Conservation (phyloP, 1,284 basidiomycete genomes). For the Leccinum cinnamomeum region DNA sequence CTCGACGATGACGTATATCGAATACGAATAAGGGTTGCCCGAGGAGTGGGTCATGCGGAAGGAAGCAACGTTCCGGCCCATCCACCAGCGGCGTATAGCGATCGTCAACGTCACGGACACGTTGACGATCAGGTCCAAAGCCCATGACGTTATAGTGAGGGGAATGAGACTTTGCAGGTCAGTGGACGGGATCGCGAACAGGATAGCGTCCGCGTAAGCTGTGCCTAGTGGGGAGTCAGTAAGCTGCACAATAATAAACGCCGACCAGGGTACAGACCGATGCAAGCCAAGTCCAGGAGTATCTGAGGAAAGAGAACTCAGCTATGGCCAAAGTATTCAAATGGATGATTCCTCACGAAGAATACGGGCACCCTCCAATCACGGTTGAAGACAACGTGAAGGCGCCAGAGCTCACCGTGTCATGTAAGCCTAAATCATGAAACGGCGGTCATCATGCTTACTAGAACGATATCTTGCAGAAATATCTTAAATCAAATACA, state of each 20-base stretch:
- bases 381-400: constrained; percentile 20
- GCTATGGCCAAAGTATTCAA: not conserved
- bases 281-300: constrained; percentile 20
- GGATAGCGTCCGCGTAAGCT: constrained; percentile 16
- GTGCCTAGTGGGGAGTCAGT: constrained; percentile 6
- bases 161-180: constrained; percentile 9
- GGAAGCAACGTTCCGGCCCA: constrained; percentile 13
- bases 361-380: constrained; percentile 15
- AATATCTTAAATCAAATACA: constrained; percentile 7
- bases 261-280: constrained; percentile 7
- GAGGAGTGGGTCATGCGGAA: constrained; percentile 5
- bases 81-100: constrained; percentile 19
- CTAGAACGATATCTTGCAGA: constrained; percentile 18
- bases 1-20: constrained; percentile 19
- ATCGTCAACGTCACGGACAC: constrained; percentile 21
- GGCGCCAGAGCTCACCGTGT: constrained; percentile 16
- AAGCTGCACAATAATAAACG: not conserved
- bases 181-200: constrained; percentile 14
- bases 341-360: constrained; percentile 7
- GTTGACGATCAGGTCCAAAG: constrained; percentile 17
- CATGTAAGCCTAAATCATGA: not conserved
- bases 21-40: constrained; percentile 14
- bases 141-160: constrained; percentile 17
- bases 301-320: constrained; percentile 9
- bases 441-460: constrained; percentile 1